Base-by-base conservation (phyloP, 257 asterid genomes). In the Rhazya stricta region DNA sequence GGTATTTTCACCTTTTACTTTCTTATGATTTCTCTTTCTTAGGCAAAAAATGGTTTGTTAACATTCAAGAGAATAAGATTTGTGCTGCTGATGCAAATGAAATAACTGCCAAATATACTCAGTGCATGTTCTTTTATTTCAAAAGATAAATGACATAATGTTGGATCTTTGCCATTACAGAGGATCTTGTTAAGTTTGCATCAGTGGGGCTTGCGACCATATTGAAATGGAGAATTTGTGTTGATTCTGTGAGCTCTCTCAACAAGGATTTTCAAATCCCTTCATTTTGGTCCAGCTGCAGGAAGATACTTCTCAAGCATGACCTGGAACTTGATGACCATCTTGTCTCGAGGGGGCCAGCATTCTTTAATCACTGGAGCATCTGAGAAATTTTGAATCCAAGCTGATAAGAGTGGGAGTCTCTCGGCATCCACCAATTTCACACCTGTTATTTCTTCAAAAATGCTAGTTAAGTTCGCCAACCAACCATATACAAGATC, bases 401-500 rank as follows among this genome's bases (percentile, higher is more conserved):
- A 89, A 27, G 81, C 82, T 57, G 87, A 80, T 37, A 89, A 74
- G 32, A 77, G 36, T 2, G 93, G 97, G 25, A 89, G 79, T 25
- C 41, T 80, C 73, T 80, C 81, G 61, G 77, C 71, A 78, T 88
- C 86, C 0, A 91, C 74, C 78, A 88, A 30, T 65, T 83, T 83
- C 71, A 83, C 50, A 29, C 67, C 84, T 19, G 50, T 50, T 74
- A 86, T 76, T 79, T 88, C 93, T 69, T 84, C 91, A 32, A 85
- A 36, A 43, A 89, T 71, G 75, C 85, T 66, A 81, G 77, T 60
- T 43, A 88, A 77, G 79, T 84, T 81, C 6, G 81, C 83, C 73
- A 87, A 61, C 90, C 90, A 83, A 76, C 97, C 91, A 18, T 81
- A 70, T 43, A 83, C 89, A n/a, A 89, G 43, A 74, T 91, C 97